phyloP scores from a whole-genome alignment of 495 filamentous ascomycete genomes.

The Podospora didyma region DNA sequence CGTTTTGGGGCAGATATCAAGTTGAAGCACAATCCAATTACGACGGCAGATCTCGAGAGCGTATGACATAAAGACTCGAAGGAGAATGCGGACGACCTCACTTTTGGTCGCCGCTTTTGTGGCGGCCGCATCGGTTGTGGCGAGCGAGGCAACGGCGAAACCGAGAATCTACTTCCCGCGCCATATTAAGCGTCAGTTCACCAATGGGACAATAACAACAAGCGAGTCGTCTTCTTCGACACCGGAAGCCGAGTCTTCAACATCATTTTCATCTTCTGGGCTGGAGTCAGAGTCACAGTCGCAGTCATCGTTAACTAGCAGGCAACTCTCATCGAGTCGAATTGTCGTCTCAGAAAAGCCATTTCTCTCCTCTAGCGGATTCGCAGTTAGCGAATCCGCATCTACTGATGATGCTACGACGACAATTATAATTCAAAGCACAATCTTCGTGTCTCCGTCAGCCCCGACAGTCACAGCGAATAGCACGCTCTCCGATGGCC shows the following conservation, averaged over 20 bases:
- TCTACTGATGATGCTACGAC: slow-evolving; percentile 8
- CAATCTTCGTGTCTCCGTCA: slow-evolving; percentile 18
- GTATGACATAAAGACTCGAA: slow-evolving; percentile 19
- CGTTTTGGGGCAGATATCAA: slow-evolving; percentile 25
- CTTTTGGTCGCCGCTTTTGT: slow-evolving; percentile 49
- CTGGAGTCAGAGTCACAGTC: background rate
- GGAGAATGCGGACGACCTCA: slow-evolving; percentile 45
- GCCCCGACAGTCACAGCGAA: background rate
- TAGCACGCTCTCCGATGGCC: background rate
- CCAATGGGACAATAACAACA: slow-evolving; percentile 43
- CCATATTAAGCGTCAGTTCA: slow-evolving; percentile 54
- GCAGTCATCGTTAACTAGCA: background rate
- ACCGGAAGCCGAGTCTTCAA: background rate
- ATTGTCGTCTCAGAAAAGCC: too few species aligned
- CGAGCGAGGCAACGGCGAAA: slow-evolving; percentile 29
- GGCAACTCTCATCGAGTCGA: too few species aligned
- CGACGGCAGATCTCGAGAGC: slow-evolving; percentile 4
- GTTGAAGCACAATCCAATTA: background rate
- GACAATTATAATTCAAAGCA: slow-evolving; percentile 25
- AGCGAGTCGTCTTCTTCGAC: slow-evolving; percentile 10
- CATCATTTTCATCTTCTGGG: slow-evolving; percentile 11
- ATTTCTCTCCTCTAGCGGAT: too few species aligned
- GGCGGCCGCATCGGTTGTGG: slow-evolving; percentile 46
- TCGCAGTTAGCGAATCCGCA: background rate
- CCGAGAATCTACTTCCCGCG: slow-evolving; percentile 58